Conservation (phyloP, 2,329 filamentous ascomycete species). For the Arthroderma sp. region DNA sequence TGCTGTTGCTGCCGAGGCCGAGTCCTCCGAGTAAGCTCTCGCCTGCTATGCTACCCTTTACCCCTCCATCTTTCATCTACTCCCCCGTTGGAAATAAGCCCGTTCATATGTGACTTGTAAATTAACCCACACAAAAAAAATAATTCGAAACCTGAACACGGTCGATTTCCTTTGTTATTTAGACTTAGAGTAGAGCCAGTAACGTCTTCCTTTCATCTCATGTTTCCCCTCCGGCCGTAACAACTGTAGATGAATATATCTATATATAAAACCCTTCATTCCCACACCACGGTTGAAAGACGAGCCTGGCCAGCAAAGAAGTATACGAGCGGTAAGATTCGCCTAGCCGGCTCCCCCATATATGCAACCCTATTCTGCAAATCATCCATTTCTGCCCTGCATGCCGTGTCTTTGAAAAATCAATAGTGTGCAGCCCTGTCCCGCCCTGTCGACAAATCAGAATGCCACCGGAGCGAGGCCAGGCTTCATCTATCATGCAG, state of each 20-base stretch:
- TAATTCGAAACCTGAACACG: slow-evolving; percentile 3
- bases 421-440: not conserved
- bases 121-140: slow-evolving; percentile 3
- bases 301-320: not conserved
- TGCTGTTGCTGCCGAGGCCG: slow-evolving; percentile 20
- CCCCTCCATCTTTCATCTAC: not conserved
- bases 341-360: not conserved
- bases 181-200: slow-evolving; percentile 2
- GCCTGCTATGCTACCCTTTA: not conserved
- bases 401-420: not conserved
- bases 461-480: not conserved
- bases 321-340: not conserved
- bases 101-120: slow-evolving; percentile 4
- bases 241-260: not conserved
- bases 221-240: not conserved
- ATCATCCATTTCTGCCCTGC: not conserved
- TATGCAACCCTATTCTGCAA: not conserved
- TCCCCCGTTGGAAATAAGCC: not conserved
- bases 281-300: too few species aligned
- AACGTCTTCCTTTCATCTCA: not conserved
- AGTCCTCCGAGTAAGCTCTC: slow-evolving; percentile 12
- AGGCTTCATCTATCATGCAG: not conserved
- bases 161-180: slow-evolving; percentile 1
- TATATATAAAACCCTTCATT: too few species aligned
- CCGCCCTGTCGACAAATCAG: not conserved